Conservation (phyloP, 2,329 filamentous ascomycete genomes). For the Sporothrix protearum region DNA sequence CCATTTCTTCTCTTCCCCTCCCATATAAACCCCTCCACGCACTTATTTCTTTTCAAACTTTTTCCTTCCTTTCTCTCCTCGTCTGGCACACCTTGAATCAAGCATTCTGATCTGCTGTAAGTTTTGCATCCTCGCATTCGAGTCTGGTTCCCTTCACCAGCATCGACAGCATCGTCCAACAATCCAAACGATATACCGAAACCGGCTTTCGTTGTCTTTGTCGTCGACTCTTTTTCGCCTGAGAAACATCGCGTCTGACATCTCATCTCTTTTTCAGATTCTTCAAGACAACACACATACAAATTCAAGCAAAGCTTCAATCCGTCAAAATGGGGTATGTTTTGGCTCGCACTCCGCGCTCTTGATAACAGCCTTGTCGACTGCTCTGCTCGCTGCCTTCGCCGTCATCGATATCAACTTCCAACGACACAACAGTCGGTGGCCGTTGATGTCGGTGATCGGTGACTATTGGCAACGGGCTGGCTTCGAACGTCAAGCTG, state of each 20-base stretch:
- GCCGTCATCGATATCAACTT: background rate
- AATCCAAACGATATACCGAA: background rate
- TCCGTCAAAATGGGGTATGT: slow-evolving; percentile 24
- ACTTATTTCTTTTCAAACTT: slow-evolving; percentile 26
- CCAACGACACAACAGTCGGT: background rate
- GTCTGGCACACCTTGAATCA: slow-evolving; percentile 42
- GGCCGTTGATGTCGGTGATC: background rate
- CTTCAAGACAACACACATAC: slow-evolving; percentile 13
- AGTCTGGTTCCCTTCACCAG: background rate
- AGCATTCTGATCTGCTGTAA: slow-evolving; percentile 39
- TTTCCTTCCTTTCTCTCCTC: slow-evolving; percentile 34
- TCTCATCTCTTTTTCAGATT: slow-evolving; percentile 22
- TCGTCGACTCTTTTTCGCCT: slow-evolving; percentile 15
- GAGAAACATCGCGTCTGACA: slow-evolving; percentile 12
- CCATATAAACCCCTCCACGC: slow-evolving; percentile 31
- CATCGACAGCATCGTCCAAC: slow-evolving; percentile 23
- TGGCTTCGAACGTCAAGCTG: background rate
- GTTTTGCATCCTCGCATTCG: slow-evolving; percentile 20
- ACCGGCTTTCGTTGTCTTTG: background rate
- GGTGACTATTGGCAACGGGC: background rate
- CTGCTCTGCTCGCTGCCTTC: background rate
- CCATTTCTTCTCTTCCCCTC: slow-evolving; percentile 11
- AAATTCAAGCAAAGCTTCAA: slow-evolving; percentile 15
- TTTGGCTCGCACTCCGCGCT: background rate
- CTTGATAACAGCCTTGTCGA: background rate